These are phyloP conservation scores for Mycena galericulata DNA, from an alignment of 768 basidiomycete species.

Conservation along the genomic window DNA sequence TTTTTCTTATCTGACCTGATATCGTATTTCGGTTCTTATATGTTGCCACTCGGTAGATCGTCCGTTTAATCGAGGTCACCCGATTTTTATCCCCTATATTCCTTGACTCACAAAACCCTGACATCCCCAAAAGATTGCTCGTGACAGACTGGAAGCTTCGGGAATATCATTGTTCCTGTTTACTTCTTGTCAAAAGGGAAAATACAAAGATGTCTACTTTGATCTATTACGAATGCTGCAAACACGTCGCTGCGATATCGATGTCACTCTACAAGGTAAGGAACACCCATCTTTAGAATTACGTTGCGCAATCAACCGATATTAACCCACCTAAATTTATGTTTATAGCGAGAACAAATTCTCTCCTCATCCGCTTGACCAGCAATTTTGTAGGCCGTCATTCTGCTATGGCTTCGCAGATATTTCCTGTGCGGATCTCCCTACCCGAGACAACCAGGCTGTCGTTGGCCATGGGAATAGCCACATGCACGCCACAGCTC, in stretches of 20 bases:
- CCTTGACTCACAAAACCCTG: background rate
- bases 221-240: constrained; percentile 30
- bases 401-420: background rate
- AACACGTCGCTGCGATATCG: constrained; percentile 18
- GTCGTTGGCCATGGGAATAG: constrained; percentile 12
- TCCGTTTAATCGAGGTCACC: constrained; percentile 33
- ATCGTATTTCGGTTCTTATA: constrained; percentile 15
- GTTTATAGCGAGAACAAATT: constrained; percentile 21
- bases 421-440: background rate
- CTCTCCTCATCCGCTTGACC: constrained; percentile 27
- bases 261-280: constrained; percentile 24
- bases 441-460: constrained; percentile 9
- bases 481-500: constrained; percentile 19
- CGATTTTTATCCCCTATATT: background rate
- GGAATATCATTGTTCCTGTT: constrained; percentile 30
- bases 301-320: background rate
- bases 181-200: constrained; percentile 24
- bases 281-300: constrained; percentile 10
- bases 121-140: constrained; percentile 20
- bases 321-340: background rate
- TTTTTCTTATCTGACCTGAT: background rate
- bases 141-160: constrained; percentile 29
- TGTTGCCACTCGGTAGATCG: constrained; percentile 20
- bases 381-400: constrained; percentile 22
- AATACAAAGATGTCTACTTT: constrained; percentile 23